Evolutionary conservation across 2,329 filamentous ascomycete species (phyloP).

Genomic region (Fusarium tupiense): DNA sequence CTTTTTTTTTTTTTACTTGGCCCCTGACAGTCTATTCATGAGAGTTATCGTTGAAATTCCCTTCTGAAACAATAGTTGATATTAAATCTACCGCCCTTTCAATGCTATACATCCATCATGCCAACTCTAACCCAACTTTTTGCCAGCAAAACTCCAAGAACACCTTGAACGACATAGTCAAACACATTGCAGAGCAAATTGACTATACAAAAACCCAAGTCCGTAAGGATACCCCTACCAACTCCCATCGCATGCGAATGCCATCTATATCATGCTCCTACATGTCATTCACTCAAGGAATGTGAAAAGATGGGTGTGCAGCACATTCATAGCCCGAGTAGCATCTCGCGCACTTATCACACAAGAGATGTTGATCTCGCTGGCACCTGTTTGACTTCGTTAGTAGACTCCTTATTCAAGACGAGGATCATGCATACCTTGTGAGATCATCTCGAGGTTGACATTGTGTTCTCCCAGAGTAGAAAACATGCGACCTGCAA

Average conservation of each 20-base stretch:
- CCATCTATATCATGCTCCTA: not conserved
- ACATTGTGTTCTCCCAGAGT: constrained; percentile 92
- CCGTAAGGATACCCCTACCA: constrained; percentile 10
- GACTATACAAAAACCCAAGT: not conserved
- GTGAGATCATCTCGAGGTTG: constrained; percentile 99
- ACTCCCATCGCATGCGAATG: constrained; percentile 19
- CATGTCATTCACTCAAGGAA: constrained; percentile 75
- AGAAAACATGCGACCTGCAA: constrained; percentile 93
- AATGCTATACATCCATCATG: not conserved
- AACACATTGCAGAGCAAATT: not conserved
- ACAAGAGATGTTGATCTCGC: constrained; percentile 99
- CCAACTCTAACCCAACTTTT: constrained; percentile 24
- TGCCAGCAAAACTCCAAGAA: constrained; percentile 29
- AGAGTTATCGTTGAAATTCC: not conserved
- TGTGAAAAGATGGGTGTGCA: constrained; percentile 96
- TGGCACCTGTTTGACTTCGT: constrained; percentile 73
- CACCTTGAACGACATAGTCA: constrained; percentile 9
- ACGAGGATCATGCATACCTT: constrained; percentile 68
- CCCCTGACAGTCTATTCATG: not conserved
- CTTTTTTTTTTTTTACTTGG: not conserved
- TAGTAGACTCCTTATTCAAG: not conserved
- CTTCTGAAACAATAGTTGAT: not conserved
- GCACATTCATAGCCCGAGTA: constrained; percentile 91
- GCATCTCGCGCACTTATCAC: constrained; percentile 94
- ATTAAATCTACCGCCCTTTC: not conserved